Conservation (phyloP, 177 flowering plant species). For the Vitis hybrid region DNA sequence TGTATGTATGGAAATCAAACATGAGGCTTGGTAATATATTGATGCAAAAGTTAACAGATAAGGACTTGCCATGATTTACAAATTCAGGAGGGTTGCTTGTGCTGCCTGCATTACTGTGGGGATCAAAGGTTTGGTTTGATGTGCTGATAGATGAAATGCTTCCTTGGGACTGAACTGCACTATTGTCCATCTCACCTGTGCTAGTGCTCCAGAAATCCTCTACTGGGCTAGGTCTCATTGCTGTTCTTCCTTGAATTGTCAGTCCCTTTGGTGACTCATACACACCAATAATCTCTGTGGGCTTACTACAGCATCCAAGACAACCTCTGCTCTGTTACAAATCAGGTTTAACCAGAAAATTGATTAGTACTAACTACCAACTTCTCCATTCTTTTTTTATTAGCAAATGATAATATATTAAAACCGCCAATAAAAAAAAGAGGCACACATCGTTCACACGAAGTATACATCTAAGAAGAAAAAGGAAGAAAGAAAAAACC, state of each 20-base stretch:
- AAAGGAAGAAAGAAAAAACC: too few relatives aligned
- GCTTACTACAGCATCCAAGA: conserved; percentile 38
- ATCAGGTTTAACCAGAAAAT: conserved; percentile 20
- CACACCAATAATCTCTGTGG: conserved; percentile 22
- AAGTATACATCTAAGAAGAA: too few relatives aligned
- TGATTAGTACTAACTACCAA: conserved; percentile 19
- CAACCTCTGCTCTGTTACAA: conserved; percentile 53
- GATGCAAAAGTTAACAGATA: background rate
- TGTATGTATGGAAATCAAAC: background rate
- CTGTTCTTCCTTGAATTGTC: conserved; percentile 26
- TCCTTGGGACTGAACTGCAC: conserved; percentile 25
- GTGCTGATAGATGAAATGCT: conserved; percentile 32
- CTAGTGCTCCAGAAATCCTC: conserved; percentile 43
- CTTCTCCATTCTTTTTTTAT: background rate
- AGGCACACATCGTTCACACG: too few relatives aligned
- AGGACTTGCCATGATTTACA: conserved; percentile 37
- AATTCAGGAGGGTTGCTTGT: conserved; percentile 33
- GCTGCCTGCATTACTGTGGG: conserved; percentile 17
- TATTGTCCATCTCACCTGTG: conserved; percentile 34
- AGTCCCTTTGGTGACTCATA: conserved; percentile 36
- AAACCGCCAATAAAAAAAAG: too few relatives aligned
- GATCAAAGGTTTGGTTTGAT: conserved; percentile 25
- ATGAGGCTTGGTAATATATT: background rate
- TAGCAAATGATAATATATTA: too few relatives aligned
- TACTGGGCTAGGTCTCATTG: conserved; percentile 19